Evolutionary conservation across 495 filamentous ascomycete genomes (phyloP), one percentile per base, ranked within the genome.

Genomic region (Ramalina peruviana): DNA sequence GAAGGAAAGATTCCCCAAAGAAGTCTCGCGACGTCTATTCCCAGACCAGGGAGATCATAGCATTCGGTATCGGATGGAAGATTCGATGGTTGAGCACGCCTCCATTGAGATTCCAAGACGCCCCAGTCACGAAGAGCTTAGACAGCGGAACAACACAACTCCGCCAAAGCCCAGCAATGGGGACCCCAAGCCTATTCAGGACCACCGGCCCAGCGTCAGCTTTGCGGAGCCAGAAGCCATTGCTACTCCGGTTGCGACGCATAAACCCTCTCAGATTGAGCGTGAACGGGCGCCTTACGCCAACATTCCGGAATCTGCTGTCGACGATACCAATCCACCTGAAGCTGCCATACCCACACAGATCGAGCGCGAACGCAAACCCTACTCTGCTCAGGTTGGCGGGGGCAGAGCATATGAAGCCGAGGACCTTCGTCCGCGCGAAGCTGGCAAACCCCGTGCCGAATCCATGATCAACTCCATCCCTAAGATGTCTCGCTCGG

Each of bases 1-100:
- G 54, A 78, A 73, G 45, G 86, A 92, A 58, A 71, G 83, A 7
- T 85, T 90, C 42, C 86, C 86, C 6, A 86, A 87, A 48, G 81
- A 88, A 55, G 74, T 92, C 1, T 79, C 83, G 1, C 75, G 87
- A 36, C 72, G 79, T 21, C 67, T 92, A 5, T 80, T 94, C 46
- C 87, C 86, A 1, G 67, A 67, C 4, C 50, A 59, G 10, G 61
- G 60, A 3, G 62, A 73, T 51, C 51, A 66, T 9, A 33, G 50
- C 38, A 48, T 70, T 25, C 57, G 72, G 53, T 65, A 72, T 51
- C 58, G 65, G 17, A 37, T 70, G 9, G 72, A 75, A 48, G 58
- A 69, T 23, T 60, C 62, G 23, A 67, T 76, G 33, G 64, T 65
- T 50, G 60, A 65, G 49, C 70, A 75, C 43, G 73, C 72, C 43